A percentile compares a stretch with the other conserved stretches of the same genome.
phyloP scores from a whole-genome alignment of 495 filamentous ascomycete species.

The Penicillium desertorum region DNA sequence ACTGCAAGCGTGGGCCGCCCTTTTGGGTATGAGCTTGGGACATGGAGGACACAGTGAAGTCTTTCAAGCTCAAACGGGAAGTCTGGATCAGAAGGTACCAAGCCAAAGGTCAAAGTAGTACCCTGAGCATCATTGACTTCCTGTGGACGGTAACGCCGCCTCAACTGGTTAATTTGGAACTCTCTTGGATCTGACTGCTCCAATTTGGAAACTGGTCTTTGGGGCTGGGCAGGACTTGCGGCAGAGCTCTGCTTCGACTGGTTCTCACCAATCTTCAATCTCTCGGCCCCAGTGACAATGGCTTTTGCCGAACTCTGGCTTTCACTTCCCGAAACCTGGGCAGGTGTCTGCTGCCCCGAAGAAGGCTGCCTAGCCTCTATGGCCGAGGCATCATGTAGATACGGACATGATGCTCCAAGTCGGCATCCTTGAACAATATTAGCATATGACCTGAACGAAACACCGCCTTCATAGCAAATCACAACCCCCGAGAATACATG shows the following conservation, averaged over 20 bases:
- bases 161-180: constrained; percentile 76
- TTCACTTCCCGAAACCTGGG: constrained; percentile 7
- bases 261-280: constrained; percentile 13
- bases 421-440: constrained; percentile 40
- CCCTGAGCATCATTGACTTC: constrained; percentile 54
- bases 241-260: constrained; percentile 15
- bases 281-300: constrained; percentile 14
- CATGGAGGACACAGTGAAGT: constrained; percentile 68
- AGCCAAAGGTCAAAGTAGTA: constrained; percentile 58
- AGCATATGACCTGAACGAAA: constrained; percentile 16
- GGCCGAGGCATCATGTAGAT: constrained; percentile 35
- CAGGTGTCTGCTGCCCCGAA: constrained; percentile 13
- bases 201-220: constrained; percentile 62
- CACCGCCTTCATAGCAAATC: not conserved
- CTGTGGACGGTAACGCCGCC: constrained; percentile 65
- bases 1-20: constrained; percentile 60
- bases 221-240: constrained; percentile 36
- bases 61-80: constrained; percentile 76
- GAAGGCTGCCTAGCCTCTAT: constrained; percentile 10
- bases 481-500: not conserved
- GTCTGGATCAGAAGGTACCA: constrained; percentile 83
- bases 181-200: constrained; percentile 68
- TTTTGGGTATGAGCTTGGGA: constrained; percentile 64
- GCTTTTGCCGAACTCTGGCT: constrained; percentile 7
- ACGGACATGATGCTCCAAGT: constrained; percentile 42